A percentile compares a stretch with the other conserved stretches of the same genome.
phyloP scores from a whole-genome alignment of 805 yeast species.

The Jamesozyma piceae region DNA sequence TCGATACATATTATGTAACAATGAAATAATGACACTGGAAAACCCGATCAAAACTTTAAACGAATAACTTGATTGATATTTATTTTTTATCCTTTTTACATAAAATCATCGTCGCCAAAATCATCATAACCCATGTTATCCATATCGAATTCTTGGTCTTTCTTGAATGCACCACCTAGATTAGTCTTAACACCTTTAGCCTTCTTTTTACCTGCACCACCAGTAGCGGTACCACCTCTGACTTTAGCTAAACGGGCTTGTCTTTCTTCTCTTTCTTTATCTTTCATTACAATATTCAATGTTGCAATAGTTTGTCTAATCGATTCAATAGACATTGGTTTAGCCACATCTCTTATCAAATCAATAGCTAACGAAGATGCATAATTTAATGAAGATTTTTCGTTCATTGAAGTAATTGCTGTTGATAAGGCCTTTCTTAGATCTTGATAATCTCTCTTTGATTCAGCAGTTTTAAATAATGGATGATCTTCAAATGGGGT shows the following conservation, averaged over 20 bases:
- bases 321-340: slow-evolving; percentile 74
- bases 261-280: slow-evolving; percentile 85
- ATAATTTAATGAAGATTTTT: slow-evolving; percentile 56
- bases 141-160: slow-evolving; percentile 52
- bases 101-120: slow-evolving; percentile 73
- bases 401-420: slow-evolving; percentile 50
- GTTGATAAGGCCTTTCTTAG: slow-evolving; percentile 64
- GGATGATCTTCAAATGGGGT: slow-evolving; percentile 69
- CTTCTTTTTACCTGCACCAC: slow-evolving; percentile 94
- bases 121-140: slow-evolving; percentile 46
- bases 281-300: slow-evolving; percentile 67
- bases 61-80: too few species aligned
- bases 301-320: slow-evolving; percentile 80
- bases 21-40: too few species aligned
- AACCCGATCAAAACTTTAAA: too few species aligned
- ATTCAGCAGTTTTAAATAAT: slow-evolving; percentile 63
- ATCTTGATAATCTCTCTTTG: slow-evolving; percentile 70
- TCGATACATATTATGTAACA: too few species aligned
- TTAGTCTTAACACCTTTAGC: slow-evolving; percentile 70
- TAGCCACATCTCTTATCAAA: slow-evolving; percentile 72
- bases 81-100: too few species aligned
- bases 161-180: slow-evolving; percentile 53
- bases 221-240: slow-evolving; percentile 76
- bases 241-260: slow-evolving; percentile 66
- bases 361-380: slow-evolving; percentile 72